These are phyloP conservation scores for Coemansia sp. DNA, from an alignment of 192 early-diverging fungal genomes.

Conservation along the genomic window DNA sequence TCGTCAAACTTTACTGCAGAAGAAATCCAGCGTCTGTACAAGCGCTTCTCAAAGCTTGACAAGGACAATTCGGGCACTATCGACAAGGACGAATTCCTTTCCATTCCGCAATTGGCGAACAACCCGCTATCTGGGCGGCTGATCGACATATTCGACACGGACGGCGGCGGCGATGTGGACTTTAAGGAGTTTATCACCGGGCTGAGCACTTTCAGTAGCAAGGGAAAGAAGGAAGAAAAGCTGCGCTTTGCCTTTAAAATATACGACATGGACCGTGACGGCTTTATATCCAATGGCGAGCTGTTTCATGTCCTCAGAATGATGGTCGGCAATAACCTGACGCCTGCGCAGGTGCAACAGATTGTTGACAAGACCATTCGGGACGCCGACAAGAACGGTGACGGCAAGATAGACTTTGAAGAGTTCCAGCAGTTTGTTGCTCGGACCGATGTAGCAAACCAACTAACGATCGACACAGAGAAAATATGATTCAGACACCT, in stretches of 20 bases:
- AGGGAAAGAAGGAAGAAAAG: conserved; percentile 94
- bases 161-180: conserved; percentile 98
- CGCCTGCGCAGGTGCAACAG: conserved; percentile 96
- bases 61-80: conserved; percentile 95
- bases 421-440: conserved; percentile 97
- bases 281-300: conserved; percentile 98
- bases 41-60: conserved; percentile 97
- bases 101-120: conserved; percentile 94
- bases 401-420: conserved; percentile 95
- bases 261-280: conserved; percentile 99
- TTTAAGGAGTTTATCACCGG: conserved; percentile 98
- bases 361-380: conserved; percentile 99
- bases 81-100: conserved; percentile 95
- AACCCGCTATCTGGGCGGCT: conserved; percentile 96
- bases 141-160: conserved; percentile 96
- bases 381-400: conserved; percentile 93
- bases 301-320: conserved; percentile 97
- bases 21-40: conserved; percentile 98
- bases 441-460: conserved; percentile 90
- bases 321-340: conserved; percentile 99
- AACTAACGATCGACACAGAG: conserved; percentile 83
- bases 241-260: conserved; percentile 96
- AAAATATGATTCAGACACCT: conserved; percentile 24
- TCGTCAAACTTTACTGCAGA: conserved; percentile 72
- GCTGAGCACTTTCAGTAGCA: conserved; percentile 89